Conservation (phyloP, 2,329 filamentous ascomycete species). For the Lachnellula arida region DNA sequence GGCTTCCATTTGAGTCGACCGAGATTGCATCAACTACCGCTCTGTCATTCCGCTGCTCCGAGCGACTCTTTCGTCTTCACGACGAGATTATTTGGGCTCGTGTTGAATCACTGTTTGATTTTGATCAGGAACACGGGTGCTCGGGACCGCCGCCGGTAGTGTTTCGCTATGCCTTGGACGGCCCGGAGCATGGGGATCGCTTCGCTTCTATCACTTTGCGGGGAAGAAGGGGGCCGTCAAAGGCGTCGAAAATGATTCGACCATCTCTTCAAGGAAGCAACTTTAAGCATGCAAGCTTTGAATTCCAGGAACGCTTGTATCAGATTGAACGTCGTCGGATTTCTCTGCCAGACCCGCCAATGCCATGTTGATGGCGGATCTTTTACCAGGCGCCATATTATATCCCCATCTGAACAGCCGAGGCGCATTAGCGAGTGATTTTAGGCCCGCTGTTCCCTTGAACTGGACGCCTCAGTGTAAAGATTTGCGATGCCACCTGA, state of each 20-base stretch:
- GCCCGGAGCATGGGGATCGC: slow-evolving; percentile 7
- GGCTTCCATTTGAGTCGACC: slow-evolving; percentile 1
- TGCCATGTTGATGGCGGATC: slow-evolving; percentile 10
- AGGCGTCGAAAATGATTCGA: slow-evolving; percentile 7
- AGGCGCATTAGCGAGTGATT: slow-evolving; percentile 17
- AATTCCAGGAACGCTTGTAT: slow-evolving; percentile 24
- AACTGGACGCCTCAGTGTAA: not conserved
- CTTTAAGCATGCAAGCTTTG: slow-evolving; percentile 18
- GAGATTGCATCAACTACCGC: slow-evolving; percentile 8
- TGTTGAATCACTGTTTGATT: slow-evolving; percentile 8
- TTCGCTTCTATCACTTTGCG: slow-evolving; percentile 14
- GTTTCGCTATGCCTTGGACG: slow-evolving; percentile 16
- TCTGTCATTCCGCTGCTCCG: slow-evolving; percentile 9
- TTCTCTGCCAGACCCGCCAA: slow-evolving; percentile 11
- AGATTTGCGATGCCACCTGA: slow-evolving; percentile 14
- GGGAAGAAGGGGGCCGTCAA: slow-evolving; percentile 11
- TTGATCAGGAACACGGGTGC: slow-evolving; percentile 8
- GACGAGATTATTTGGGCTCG: not conserved
- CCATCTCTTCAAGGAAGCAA: not conserved
- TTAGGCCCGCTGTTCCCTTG: slow-evolving; percentile 24
- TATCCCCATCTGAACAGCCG: slow-evolving; percentile 12
- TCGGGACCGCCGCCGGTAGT: slow-evolving; percentile 15
- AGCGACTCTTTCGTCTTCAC: not conserved
- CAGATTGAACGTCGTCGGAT: slow-evolving; percentile 18
- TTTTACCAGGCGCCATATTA: slow-evolving; percentile 13